phyloP scores from a whole-genome alignment of 192 early-diverging fungal species.

The Glomus cerebriforme region DNA sequence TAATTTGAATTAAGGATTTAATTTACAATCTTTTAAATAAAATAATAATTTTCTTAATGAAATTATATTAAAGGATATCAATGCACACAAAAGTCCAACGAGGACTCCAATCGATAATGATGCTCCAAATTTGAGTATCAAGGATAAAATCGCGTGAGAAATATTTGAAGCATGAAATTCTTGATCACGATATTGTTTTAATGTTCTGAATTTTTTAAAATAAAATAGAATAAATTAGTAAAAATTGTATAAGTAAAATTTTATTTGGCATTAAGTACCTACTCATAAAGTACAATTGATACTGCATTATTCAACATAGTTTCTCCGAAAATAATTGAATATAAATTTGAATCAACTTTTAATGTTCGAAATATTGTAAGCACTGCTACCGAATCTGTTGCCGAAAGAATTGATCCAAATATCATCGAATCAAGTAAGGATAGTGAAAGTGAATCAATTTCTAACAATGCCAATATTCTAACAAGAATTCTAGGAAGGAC shows the following conservation, averaged over 20 bases:
- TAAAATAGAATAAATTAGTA: background rate
- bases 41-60: background rate
- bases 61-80: slow-evolving; percentile 52
- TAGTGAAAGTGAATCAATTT: slow-evolving; percentile 70
- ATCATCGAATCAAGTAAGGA: slow-evolving; percentile 91
- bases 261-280: background rate
- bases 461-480: slow-evolving; percentile 70
- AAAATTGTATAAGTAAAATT: background rate
- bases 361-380: slow-evolving; percentile 93
- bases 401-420: slow-evolving; percentile 93
- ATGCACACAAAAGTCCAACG: slow-evolving; percentile 73
- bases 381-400: slow-evolving; percentile 97
- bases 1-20: slow-evolving; percentile 17
- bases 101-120: slow-evolving; percentile 83
- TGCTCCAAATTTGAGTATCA: slow-evolving; percentile 80
- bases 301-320: slow-evolving; percentile 94
- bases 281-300: slow-evolving; percentile 91
- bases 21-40: background rate
- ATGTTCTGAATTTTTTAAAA: slow-evolving; percentile 49
- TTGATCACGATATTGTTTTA: slow-evolving; percentile 74
- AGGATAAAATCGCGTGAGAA: slow-evolving; percentile 63
- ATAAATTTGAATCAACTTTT: slow-evolving; percentile 91
- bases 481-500: slow-evolving; percentile 53
- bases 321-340: slow-evolving; percentile 97
- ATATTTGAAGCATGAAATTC: slow-evolving; percentile 68